phyloP scores from a whole-genome alignment of 2,329 filamentous ascomycete genomes.

The Fusarium coicis region DNA sequence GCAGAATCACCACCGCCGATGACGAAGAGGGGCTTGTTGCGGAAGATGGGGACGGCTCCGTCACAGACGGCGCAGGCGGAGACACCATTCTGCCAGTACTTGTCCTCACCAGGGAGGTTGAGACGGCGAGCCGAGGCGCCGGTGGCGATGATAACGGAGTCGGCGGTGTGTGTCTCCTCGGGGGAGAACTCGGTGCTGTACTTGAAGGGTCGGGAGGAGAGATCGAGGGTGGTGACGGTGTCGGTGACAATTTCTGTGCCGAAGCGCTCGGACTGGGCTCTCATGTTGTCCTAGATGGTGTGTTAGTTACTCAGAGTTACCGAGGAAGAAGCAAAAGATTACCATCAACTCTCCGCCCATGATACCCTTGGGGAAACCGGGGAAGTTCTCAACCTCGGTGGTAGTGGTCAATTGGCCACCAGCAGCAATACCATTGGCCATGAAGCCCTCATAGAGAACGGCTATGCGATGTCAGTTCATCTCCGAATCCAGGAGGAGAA shows the following conservation, averaged over 20 bases:
- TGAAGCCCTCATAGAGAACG: conserved; percentile 96
- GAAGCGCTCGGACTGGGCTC: conserved; percentile 88
- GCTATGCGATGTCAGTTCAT: conserved; percentile 57
- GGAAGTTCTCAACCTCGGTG: conserved; percentile 98
- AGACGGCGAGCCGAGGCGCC: conserved; percentile 91
- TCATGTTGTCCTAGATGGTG: conserved; percentile 80
- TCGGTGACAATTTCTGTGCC: conserved; percentile 94
- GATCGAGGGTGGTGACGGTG: conserved; percentile 89
- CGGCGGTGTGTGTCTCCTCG: conserved; percentile 85
- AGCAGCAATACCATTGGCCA: conserved; percentile 95
- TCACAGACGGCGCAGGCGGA: conserved; percentile 98
- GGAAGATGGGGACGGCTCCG: conserved; percentile 95
- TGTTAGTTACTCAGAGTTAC: conserved; percentile 4
- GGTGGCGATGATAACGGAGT: conserved; percentile 92
- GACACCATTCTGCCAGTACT: conserved; percentile 97
- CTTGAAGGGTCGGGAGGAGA: conserved; percentile 86
- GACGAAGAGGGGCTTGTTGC: conserved; percentile 93
- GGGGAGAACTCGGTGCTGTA: conserved; percentile 93
- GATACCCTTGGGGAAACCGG: conserved; percentile 90
- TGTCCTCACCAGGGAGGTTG: conserved; percentile 86
- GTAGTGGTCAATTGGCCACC: conserved; percentile 98
- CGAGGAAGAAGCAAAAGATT: conserved; percentile 37
- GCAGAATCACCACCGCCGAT: conserved; percentile 97
- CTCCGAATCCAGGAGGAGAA: neutral
- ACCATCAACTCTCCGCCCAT: conserved; percentile 90